Base-by-base conservation (phyloP, 208 protist species). In the Trypanosoma rangeli region DNA sequence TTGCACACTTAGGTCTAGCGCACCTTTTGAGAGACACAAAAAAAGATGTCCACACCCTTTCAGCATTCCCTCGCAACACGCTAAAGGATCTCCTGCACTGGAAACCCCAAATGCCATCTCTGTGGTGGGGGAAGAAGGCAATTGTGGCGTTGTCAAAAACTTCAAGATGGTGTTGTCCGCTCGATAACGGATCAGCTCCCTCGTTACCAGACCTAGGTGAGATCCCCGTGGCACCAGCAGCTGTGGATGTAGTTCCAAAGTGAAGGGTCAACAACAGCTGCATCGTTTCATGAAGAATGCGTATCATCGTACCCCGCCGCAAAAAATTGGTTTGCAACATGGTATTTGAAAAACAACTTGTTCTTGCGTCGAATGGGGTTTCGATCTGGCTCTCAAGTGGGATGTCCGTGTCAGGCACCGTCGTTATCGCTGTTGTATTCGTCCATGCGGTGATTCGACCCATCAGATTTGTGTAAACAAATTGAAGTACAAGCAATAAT, bases 1-100 rank as follows among this genome's bases (percentile, higher is more conserved):
- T 7, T 2, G 22, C 26, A 50, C 5, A 39, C 46, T 35, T 16
- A 68, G 24, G 26, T 63, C 46, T 12, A 55, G 18, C 31, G 65
- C 64, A 39, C 55, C 72, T 20, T 71, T 69, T 15, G 72, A 72
- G 31, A 44, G 71, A 39, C 60, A 63, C 9, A 70, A 42, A 59
- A 68, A 77, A 10, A 77, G 53, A 66, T 56, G 64, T 28, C 57
- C 58, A 71, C 72, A 77, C 29, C 71, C 72, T 15, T 12, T 35
- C 31, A 77, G 0, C 20, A 77, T 68, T 24, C 48, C 31, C 3
- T 67, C 49, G 22, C 46, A n/a, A 15, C 18, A 50, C 16, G 52
- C 58, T 1, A 35, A 12, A 13, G 54, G 8, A 37, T 35, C 26
- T 5, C 28, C 54, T 35, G 22, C 7, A 35, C 26, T 13, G 10